A percentile compares a stretch with the other conserved stretches of the same genome.
Conservation (phyloP, 2,329 filamentous ascomycete species). For the Celoporthe dispersa region DNA sequence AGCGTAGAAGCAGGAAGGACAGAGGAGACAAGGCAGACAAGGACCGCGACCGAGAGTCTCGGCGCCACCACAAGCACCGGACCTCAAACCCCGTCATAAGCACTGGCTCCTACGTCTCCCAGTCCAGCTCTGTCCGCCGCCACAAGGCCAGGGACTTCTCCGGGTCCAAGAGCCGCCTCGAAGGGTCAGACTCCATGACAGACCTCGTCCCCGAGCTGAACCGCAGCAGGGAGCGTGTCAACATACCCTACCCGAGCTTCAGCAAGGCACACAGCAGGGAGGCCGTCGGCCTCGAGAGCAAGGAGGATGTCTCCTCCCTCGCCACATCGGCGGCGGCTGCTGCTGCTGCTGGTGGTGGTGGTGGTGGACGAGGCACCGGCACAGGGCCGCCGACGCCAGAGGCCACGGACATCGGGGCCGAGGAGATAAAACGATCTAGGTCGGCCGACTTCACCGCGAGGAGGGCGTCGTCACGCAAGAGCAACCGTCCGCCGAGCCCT, state of each 20-base stretch:
- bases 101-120: conserved; percentile 43
- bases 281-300: conserved; percentile 62
- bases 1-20: conserved; percentile 28
- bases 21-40: conserved; percentile 39
- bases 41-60: conserved; percentile 40
- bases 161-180: conserved; percentile 32
- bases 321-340: conserved; percentile 33
- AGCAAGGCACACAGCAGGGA: conserved; percentile 94
- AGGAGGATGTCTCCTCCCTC: conserved; percentile 54
- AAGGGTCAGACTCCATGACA: conserved; percentile 44
- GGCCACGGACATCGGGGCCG: conserved; percentile 68
- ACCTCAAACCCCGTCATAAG: conserved; percentile 45
- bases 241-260: conserved; percentile 77
- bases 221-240: conserved; percentile 50
- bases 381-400: conserved; percentile 70
- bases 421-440: conserved; percentile 52
- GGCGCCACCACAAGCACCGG: conserved; percentile 48
- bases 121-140: conserved; percentile 41
- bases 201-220: conserved; percentile 56
- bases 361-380: conserved; percentile 43
- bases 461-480: conserved; percentile 44
- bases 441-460: conserved; percentile 47
- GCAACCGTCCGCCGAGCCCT: conserved; percentile 63
- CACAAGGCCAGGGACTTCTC: conserved; percentile 28
- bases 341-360: not conserved